phyloP scores from a whole-genome alignment of 306 rosid species.

The Castanopsis chinensis region DNA sequence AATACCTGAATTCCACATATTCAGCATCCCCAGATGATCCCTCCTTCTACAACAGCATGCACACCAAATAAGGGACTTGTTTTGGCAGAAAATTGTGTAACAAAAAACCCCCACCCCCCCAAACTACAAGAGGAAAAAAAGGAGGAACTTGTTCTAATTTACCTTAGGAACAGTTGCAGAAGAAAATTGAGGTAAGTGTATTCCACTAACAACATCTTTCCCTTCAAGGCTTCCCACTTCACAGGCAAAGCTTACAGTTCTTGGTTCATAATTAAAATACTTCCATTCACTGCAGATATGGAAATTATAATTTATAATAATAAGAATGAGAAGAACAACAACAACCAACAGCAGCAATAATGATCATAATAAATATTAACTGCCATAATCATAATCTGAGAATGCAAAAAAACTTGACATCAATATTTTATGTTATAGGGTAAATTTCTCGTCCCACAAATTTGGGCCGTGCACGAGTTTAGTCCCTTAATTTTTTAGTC shows the following conservation, averaged over 20 bases:
- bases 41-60: constrained; percentile 36
- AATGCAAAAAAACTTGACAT: too few relatives aligned
- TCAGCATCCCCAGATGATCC: constrained; percentile 28
- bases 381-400: too few relatives aligned
- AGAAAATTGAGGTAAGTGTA: constrained; percentile 66
- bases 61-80: background rate
- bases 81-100: background rate
- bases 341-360: background rate
- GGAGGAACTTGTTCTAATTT: constrained; percentile 3
- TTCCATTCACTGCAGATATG: constrained; percentile 66
- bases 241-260: constrained; percentile 50
- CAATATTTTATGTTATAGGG: too few relatives aligned
- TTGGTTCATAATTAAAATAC: constrained; percentile 60
- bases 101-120: background rate
- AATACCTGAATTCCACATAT: constrained; percentile 60
- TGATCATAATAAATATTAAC: too few relatives aligned
- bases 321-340: background rate
- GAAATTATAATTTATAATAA: background rate
- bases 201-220: constrained; percentile 25
- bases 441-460: too few relatives aligned
- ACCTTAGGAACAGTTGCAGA: constrained; percentile 78
- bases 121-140: constrained; percentile 2
- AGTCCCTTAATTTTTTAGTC: too few relatives aligned
- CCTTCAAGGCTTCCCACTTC: constrained; percentile 36
- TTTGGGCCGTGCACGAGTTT: too few relatives aligned